A percentile compares a stretch with the other conserved stretches of the same genome.
Evolutionary conservation across 129 eudicot species (phyloP).

Genomic region (Flaveria trinervia): DNA sequence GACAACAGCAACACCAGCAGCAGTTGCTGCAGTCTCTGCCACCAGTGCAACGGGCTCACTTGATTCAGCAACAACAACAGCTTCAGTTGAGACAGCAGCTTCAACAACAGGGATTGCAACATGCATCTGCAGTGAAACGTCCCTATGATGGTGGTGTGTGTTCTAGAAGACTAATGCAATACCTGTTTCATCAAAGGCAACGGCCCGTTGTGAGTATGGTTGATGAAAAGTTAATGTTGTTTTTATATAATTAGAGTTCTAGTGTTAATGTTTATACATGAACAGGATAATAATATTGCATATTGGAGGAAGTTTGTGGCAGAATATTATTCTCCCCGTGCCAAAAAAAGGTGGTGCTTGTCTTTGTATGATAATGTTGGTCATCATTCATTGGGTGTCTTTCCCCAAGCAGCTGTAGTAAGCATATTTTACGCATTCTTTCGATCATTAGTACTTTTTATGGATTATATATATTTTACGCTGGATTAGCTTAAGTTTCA

Average conservation of each 20-base stretch:
- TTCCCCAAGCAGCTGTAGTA: slow-evolving; percentile 74
- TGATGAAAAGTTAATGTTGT: not conserved
- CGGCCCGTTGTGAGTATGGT: slow-evolving; percentile 65
- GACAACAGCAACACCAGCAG: slow-evolving; percentile 42
- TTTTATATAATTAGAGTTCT: not conserved
- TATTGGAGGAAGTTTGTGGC: slow-evolving; percentile 83
- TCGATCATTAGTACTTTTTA: not conserved
- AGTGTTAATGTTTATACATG: not conserved
- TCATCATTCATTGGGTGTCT: slow-evolving; percentile 69
- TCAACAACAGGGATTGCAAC: slow-evolving; percentile 24
- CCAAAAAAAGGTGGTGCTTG: slow-evolving; percentile 86
- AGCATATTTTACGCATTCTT: slow-evolving; percentile 5
- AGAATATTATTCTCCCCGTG: slow-evolving; percentile 82
- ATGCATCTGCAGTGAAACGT: slow-evolving; percentile 16
- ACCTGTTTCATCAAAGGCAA: slow-evolving; percentile 68
- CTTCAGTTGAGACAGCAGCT: slow-evolving; percentile 29
- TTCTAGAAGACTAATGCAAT: slow-evolving; percentile 78
- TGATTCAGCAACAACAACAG: slow-evolving; percentile 33
- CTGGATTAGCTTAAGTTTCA: not conserved
- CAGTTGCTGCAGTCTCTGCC: slow-evolving; percentile 31
- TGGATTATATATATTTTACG: not conserved
- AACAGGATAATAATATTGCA: slow-evolving; percentile 43
- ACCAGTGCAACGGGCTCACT: slow-evolving; percentile 27
- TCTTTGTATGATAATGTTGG: slow-evolving; percentile 70
- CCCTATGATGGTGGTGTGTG: slow-evolving; percentile 44